Evolutionary conservation across 2,329 filamentous ascomycete genomes (phyloP), one percentile per base, ranked within the genome.

Genomic region (Clonostachys sp.): DNA sequence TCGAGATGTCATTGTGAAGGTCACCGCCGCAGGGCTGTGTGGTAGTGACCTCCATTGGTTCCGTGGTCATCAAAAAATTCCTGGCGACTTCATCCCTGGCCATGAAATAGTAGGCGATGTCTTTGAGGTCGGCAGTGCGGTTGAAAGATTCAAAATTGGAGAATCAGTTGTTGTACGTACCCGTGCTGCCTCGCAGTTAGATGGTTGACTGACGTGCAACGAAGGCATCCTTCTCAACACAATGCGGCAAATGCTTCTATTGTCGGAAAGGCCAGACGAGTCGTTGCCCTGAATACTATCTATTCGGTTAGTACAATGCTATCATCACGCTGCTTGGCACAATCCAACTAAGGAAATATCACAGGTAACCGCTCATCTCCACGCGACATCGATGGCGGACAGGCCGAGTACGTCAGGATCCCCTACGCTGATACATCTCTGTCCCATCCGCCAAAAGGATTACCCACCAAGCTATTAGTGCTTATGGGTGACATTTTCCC

Each of bases 401-500:
- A 95, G 64, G 89, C 90, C 34, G 85, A 94, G 66, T 95, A 84
- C 61, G 86, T 91, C 45, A 83, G 89, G 34, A 79, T 95, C 13
- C 91, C 91, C 1, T 71, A 86, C 47, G 91, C 91, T 12, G 90
- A 50, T 24, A 34, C 35, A 3, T 46, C 47, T 12, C 45, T 46
- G 30, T 36, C 48, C 30, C 45, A 46, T 24, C 45, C 48, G 9
- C 50, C 50, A 10, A 13, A 13, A 39, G 16, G 13, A 39, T 14
- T 39, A 5, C 13, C 17, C 38, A 85, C 92, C 55, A 79, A 87
- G 53, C 83, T 83, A 36, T 74, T 95, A 43, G 83, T 95, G 7
- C 77, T 96, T 20, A 95, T 96, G 91, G 90, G 88, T n/a, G 91
- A 96, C 61, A 95, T 96, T 57, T 95, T 94, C 66, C 91, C 91